phyloP scores from a whole-genome alignment of 495 filamentous ascomycete species.

The Neurospora sp. region DNA sequence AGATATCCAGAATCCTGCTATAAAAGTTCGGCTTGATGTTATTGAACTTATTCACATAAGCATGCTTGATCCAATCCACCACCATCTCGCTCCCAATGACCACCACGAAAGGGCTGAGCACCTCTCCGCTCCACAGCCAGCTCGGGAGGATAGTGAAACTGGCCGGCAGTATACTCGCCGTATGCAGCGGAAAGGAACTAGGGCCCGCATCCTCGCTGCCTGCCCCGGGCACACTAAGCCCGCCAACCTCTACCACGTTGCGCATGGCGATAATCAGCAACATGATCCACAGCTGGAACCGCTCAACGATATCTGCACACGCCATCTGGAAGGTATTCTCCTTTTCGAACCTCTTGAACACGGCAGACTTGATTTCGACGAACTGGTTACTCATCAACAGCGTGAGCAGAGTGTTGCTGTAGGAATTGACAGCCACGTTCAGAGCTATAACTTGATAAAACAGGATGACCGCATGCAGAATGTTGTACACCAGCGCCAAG shows the following conservation, averaged over 20 bases:
- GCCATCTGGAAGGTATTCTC: constrained; percentile 95
- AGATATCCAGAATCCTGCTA: constrained; percentile 75
- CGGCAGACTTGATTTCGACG: constrained; percentile 93
- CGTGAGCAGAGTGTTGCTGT: constrained; percentile 89
- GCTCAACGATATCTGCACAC: constrained; percentile 92
- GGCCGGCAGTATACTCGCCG: constrained; percentile 61
- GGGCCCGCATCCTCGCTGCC: constrained; percentile 35
- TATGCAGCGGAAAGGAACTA: constrained; percentile 37
- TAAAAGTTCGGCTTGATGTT: constrained; percentile 87
- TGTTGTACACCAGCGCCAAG: constrained; percentile 77
- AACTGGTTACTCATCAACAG: constrained; percentile 92
- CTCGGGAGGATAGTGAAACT: constrained; percentile 83
- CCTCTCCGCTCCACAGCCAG: constrained; percentile 65
- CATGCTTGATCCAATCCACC: constrained; percentile 96
- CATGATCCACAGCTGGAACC: constrained; percentile 97
- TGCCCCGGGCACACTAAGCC: constrained; percentile 41
- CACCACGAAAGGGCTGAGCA: constrained; percentile 82
- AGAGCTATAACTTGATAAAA: constrained; percentile 97
- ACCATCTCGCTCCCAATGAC: constrained; percentile 94
- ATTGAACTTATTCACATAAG: constrained; percentile 98
- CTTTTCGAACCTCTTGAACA: constrained; percentile 97
- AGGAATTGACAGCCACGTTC: constrained; percentile 97
- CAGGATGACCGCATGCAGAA: constrained; percentile 72
- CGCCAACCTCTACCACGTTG: constrained; percentile 90
- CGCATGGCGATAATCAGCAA: constrained; percentile 88